Base-by-base conservation (phyloP, 345 rosid species). In the Fremontodendron californicum region DNA sequence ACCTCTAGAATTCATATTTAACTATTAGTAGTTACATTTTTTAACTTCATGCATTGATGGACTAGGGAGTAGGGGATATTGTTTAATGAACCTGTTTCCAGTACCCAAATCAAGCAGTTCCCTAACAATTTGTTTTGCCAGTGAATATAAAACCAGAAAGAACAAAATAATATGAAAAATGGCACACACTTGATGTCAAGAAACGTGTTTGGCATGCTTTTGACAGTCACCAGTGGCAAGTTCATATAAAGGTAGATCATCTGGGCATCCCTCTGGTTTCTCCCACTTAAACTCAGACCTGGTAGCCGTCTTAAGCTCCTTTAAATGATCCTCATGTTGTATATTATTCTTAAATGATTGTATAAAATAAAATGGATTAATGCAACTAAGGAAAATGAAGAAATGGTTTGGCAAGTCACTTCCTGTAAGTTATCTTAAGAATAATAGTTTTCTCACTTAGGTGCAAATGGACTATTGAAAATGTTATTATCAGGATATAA, bases 221-320 rank as follows among this genome's bases (percentile, higher is more conserved):
- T 85, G 85, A 77, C 90, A 90, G 77, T 92, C 88, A 70, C 90
- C 91, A 73, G 64, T 77, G 1, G 86, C 83, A 75, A 94, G 97
- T 81, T 77, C 85, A 80, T 92, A 90, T 18, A 94, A 79, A 55
- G 97, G 94, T 73, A 94, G 82, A 74, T 83, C 82, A 73, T 68
- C 82, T 48, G 97, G 97, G 58, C 97, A 94, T 43, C 94, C 97
- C 55, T 87, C 91, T 19, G 98, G 97, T 86, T 83, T 92, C 70
- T 42, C 84, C 98, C 98, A 94, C 78, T 78, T 83, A 76, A 94
- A 94, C 13, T 84, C 92, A 5, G 86, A 51, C 81, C 86, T 87
- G 19, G 77, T 85, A 73, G 87, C 85, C 9, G 67, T 85, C 87
- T 83, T 86, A 77, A 94, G 89, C 81, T 88, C 82, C 68, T 77